A percentile compares a stretch with the other conserved stretches of the same genome.
phyloP scores from a whole-genome alignment of 306 rosid genomes.

The Cicer yamashitae region DNA sequence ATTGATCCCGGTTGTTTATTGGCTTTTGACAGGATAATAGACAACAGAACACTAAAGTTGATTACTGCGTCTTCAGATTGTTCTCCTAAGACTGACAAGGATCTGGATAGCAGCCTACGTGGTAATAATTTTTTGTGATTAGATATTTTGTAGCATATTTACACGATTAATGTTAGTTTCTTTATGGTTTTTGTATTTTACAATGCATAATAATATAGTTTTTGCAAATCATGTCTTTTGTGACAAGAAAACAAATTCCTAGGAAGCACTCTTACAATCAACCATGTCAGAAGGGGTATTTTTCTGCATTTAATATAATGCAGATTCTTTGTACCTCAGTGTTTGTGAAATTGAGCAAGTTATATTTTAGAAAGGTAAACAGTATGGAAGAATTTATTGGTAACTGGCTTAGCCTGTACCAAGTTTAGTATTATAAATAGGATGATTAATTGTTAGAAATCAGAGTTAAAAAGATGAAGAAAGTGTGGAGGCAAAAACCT shows the following conservation, averaged over 20 bases:
- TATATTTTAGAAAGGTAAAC: constrained; percentile 32
- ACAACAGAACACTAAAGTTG: constrained; percentile 83
- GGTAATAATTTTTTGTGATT: constrained; percentile 58
- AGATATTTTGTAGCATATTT: constrained; percentile 38
- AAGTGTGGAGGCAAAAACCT: background rate
- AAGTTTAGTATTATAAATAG: background rate
- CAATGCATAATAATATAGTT: background rate
- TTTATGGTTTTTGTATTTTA: constrained; percentile 13
- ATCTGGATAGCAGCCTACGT: constrained; percentile 71
- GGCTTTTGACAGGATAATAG: constrained; percentile 84
- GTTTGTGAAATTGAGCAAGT: constrained; percentile 18
- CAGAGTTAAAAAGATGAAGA: constrained; percentile 27
- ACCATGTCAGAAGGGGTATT: constrained; percentile 24
- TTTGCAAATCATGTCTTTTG: constrained; percentile 24
- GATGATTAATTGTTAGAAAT: constrained; percentile 19
- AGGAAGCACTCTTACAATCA: constrained; percentile 21
- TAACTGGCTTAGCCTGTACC: background rate
- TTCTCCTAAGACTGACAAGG: constrained; percentile 68
- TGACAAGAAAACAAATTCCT: constrained; percentile 29
- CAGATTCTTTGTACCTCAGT: constrained; percentile 25
- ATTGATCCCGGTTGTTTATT: constrained; percentile 38
- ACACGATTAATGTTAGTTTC: constrained; percentile 14
- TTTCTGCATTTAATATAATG: constrained; percentile 37
- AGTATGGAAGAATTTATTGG: constrained; percentile 16
- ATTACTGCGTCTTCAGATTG: constrained; percentile 73